These are phyloP conservation scores for Fraxinus paxiana DNA, from an alignment of 305 asterid genomes.

Conservation along the genomic window DNA sequence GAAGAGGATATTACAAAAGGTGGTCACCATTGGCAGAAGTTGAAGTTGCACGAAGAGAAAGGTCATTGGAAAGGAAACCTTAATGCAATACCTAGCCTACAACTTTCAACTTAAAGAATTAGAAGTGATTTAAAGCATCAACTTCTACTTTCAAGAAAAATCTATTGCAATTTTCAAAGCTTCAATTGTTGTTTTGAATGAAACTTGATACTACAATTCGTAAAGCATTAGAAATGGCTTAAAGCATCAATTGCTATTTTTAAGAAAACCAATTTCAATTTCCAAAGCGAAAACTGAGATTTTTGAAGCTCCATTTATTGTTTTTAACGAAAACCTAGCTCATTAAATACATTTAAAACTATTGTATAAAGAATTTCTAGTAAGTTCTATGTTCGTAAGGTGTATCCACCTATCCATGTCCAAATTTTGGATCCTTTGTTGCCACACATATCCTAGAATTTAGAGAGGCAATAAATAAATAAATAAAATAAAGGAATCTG, in stretches of 20 bases:
- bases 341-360: not conserved
- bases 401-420: not conserved
- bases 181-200: not conserved
- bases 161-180: not conserved
- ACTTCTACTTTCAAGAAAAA: not conserved
- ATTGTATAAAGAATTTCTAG: not conserved
- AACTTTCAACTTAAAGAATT: not conserved
- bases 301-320: not conserved
- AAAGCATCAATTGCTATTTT: not conserved
- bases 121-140: not conserved
- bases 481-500: not conserved
- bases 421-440: not conserved
- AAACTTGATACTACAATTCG: not conserved
- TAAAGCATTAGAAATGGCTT: not conserved
- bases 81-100: not conserved
- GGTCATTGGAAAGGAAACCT: not conserved
- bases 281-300: not conserved
- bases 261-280: not conserved
- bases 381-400: not conserved
- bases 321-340: not conserved
- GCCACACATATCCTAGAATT: not conserved
- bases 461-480: not conserved
- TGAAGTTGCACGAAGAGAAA: not conserved
- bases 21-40: not conserved
- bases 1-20: not conserved